These are phyloP conservation scores for Teratosphaeria destructans DNA, from an alignment of 2,329 filamentous ascomycete genomes.

Conservation along the genomic window DNA sequence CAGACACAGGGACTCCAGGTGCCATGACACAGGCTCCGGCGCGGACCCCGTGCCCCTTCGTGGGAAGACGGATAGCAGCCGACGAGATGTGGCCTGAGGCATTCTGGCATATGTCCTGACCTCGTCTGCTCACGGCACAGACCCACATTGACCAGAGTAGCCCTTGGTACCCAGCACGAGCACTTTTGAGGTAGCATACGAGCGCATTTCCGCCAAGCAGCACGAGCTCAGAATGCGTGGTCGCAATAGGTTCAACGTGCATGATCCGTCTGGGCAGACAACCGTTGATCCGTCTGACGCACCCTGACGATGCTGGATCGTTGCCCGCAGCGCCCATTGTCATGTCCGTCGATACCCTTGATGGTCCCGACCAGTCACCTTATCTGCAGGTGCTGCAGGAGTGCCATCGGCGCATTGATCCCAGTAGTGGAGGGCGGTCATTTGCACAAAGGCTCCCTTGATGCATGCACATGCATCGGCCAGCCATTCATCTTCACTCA, in stretches of 20 bases:
- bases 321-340: constrained; percentile 2
- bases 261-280: background rate
- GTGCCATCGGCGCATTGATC: constrained; percentile 12
- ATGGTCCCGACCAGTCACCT: constrained; percentile 35
- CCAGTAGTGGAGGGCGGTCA: constrained; percentile 6
- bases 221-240: constrained; percentile 2
- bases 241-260: background rate
- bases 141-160: background rate
- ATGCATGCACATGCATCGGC: constrained; percentile 16
- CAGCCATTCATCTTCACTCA: constrained; percentile 28
- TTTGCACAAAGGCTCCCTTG: constrained; percentile 8
- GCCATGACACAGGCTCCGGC: constrained; percentile 2
- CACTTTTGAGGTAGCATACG: background rate
- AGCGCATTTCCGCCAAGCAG: background rate
- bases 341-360: background rate
- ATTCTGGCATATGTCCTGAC: background rate
- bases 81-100: constrained; percentile 1
- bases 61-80: background rate
- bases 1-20: background rate
- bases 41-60: background rate
- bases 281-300: constrained; percentile 1
- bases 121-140: background rate
- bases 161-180: background rate
- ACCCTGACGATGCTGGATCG: background rate
- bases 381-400: constrained; percentile 35